These are phyloP conservation scores for Lactifluus volemus DNA, from an alignment of 768 basidiomycete species.

Conservation along the genomic window DNA sequence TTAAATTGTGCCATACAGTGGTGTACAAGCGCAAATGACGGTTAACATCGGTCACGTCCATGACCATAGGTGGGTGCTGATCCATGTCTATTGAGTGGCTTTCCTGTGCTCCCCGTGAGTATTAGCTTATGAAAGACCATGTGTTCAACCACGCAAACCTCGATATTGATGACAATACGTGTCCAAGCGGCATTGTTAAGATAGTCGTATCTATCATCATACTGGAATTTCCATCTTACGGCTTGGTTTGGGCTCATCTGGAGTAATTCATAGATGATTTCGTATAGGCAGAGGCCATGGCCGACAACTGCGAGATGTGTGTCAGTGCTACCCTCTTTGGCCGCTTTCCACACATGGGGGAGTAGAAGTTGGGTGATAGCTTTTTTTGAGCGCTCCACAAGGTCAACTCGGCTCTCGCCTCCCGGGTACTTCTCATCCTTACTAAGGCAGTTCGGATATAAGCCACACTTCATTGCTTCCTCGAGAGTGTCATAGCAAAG, in stretches of 20 bases:
- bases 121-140: neutral
- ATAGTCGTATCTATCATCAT: slow-evolving; percentile 28
- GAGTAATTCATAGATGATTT: slow-evolving; percentile 43
- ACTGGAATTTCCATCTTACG: slow-evolving; percentile 34
- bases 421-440: slow-evolving; percentile 53
- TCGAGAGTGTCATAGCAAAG: slow-evolving; percentile 23
- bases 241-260: slow-evolving; percentile 31
- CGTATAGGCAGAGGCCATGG: slow-evolving; percentile 60
- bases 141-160: slow-evolving; percentile 27
- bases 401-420: slow-evolving; percentile 64
- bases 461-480: slow-evolving; percentile 43
- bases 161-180: slow-evolving; percentile 40
- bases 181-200: slow-evolving; percentile 60
- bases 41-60: slow-evolving; percentile 46
- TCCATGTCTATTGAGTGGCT: slow-evolving; percentile 23
- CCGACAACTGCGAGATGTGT: slow-evolving; percentile 61
- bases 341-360: slow-evolving; percentile 42
- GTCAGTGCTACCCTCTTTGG: slow-evolving; percentile 30
- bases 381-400: slow-evolving; percentile 44
- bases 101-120: slow-evolving; percentile 24
- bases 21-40: slow-evolving; percentile 44
- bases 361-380: slow-evolving; percentile 45
- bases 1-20: slow-evolving; percentile 37
- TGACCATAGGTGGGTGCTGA: slow-evolving; percentile 29
- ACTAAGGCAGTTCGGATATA: slow-evolving; percentile 41